Conservation (phyloP, 306 rosid genomes). For the Lathyrus tuberosus region DNA sequence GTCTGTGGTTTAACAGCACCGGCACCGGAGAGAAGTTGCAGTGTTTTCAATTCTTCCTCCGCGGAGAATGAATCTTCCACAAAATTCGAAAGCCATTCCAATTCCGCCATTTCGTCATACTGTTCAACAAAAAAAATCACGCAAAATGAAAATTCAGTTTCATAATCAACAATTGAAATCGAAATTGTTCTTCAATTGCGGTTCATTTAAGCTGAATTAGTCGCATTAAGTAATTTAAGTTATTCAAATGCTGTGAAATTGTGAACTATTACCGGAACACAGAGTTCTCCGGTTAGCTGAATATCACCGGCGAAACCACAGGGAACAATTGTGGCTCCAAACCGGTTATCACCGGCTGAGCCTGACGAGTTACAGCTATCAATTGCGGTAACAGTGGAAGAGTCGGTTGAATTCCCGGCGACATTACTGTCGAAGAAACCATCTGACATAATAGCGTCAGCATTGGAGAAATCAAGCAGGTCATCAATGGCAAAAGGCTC, state of each 20-base stretch:
- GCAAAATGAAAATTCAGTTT: constrained; percentile 11
- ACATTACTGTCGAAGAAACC: constrained; percentile 69
- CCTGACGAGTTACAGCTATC: constrained; percentile 81
- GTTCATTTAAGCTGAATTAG: constrained; percentile 21
- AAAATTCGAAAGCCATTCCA: constrained; percentile 96
- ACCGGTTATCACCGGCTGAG: constrained; percentile 60
- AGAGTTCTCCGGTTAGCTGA: constrained; percentile 76
- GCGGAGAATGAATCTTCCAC: constrained; percentile 90
- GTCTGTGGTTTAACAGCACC: constrained; percentile 55
- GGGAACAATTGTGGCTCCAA: constrained; percentile 54
- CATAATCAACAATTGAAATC: background rate
- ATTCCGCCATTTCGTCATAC: constrained; percentile 87
- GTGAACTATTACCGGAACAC: constrained; percentile 67
- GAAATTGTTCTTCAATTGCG: background rate
- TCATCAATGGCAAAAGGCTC: constrained; percentile 84
- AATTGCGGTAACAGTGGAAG: constrained; percentile 67
- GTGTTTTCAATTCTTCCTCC: constrained; percentile 69
- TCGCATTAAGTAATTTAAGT: background rate
- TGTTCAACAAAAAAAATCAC: constrained; percentile 38
- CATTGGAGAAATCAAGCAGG: constrained; percentile 84
- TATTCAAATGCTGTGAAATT: too few species aligned
- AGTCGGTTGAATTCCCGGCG: constrained; percentile 65
- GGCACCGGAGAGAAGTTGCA: constrained; percentile 56
- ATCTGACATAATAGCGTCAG: constrained; percentile 65
- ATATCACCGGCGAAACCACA: constrained; percentile 56